Evolutionary conservation across 495 filamentous ascomycete species (phyloP), one percentile per base, ranked within the genome.

Genomic region (Penicillium roqueforti): DNA sequence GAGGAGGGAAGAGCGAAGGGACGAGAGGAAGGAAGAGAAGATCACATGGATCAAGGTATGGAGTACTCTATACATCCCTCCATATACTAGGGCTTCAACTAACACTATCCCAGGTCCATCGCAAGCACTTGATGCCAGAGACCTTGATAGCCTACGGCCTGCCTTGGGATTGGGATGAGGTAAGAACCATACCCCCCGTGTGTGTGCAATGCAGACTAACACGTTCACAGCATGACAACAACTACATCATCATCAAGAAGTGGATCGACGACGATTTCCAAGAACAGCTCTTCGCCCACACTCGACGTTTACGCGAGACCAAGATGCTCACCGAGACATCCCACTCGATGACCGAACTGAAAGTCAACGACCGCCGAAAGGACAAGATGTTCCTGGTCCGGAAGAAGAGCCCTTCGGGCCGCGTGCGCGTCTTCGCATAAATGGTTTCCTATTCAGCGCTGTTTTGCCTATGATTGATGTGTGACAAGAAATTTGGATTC

Each of bases 191-290:
- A 39, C 16, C 26, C 16, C 26, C 18, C 3, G 3, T 13, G 19
- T 11, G 3, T 18, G 22, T 37, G 1, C 13, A 20, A 19, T 36
- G 13, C 4, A 11, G 6, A 42, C 14, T 49, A 13, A 32, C 36
- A 37, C 26, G 10, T 31, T 51, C 52, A 14, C 41, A 70, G 66
- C 61, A 79, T 72, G 86, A 92, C 56, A 76, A 79, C 44, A 82
- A 87, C 48, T 91, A 83, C 56, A 76, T 92, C 50, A 69, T 92
- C 51, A 89, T 92, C 76, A 88, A 88, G 67, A 76, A 81, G 49
- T 90, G 82, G 83, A 82, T 92, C 55, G 76, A 78, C 37, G 84
- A 90, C 66, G 78, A 83, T 55, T 80, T 89, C 60, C 88, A 90
- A 60, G 79, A 87, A 41, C 69, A 83, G 44, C 81, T 92, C 44